A percentile compares a stretch with the other conserved stretches of the same genome.
Evolutionary conservation across 192 early-diverging fungal species (phyloP).

Genomic region (Coemansia sp.): DNA sequence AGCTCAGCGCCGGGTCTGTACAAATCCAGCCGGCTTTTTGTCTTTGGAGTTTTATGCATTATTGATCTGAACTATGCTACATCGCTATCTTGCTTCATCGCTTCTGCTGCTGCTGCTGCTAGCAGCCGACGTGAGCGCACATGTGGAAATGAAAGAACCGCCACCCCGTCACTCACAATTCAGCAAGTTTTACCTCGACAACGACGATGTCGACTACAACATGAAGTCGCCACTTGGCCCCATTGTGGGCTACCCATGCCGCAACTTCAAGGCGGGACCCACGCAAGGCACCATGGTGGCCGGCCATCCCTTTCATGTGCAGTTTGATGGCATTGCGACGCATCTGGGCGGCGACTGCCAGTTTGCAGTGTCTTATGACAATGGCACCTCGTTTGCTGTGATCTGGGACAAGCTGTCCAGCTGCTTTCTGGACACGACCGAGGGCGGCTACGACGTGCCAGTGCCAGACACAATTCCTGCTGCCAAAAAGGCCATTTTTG

Average conservation of each 20-base stretch:
- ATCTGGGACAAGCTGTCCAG: constrained; percentile 53
- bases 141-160: constrained; percentile 46
- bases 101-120: constrained; percentile 1
- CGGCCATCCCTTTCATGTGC: constrained; percentile 51
- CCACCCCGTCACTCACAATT: constrained; percentile 47
- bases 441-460: constrained; percentile 51
- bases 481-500: constrained; percentile 53
- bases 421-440: constrained; percentile 47
- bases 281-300: constrained; percentile 45
- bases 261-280: constrained; percentile 41
- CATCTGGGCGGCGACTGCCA: constrained; percentile 71
- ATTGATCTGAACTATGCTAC: neutral
- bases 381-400: constrained; percentile 60
- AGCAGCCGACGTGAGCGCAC: constrained; percentile 16
- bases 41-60: neutral
- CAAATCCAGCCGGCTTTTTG: neutral
- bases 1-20: neutral
- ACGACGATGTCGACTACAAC: constrained; percentile 51
- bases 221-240: constrained; percentile 50
- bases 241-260: constrained; percentile 47
- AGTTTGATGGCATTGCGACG: constrained; percentile 53
- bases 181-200: constrained; percentile 46
- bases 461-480: constrained; percentile 60
- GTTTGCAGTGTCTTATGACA: constrained; percentile 62
- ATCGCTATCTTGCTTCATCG: neutral